Evolutionary conservation across 768 basidiomycete genomes (phyloP).

Genomic region (Fomitopsis serialis): DNA sequence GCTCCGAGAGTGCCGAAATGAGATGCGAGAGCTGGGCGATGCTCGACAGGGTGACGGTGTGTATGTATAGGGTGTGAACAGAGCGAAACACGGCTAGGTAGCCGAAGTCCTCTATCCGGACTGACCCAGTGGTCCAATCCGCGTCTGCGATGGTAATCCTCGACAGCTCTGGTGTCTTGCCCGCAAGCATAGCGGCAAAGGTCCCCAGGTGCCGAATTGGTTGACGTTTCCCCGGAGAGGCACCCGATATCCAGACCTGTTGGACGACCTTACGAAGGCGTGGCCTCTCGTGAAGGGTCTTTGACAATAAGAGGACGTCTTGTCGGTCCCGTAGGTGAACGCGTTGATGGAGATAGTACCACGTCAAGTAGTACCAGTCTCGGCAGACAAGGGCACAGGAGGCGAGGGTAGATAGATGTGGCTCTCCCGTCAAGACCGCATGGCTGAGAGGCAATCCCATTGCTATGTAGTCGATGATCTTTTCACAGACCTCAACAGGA

Average conservation of each 20-base stretch:
- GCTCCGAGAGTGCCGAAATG: background rate
- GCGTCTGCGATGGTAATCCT: background rate
- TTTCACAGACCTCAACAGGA: background rate
- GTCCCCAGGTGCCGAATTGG: background rate
- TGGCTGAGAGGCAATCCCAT: background rate
- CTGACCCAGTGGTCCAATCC: background rate
- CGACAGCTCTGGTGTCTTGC: background rate
- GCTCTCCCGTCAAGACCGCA: background rate
- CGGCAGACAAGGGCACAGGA: background rate
- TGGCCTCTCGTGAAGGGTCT: background rate
- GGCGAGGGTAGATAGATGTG: background rate
- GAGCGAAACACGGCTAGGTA: background rate
- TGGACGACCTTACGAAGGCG: background rate
- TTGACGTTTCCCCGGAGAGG: background rate
- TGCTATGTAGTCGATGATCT: background rate
- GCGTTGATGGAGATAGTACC: background rate
- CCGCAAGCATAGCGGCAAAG: background rate
- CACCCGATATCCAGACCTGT: background rate
- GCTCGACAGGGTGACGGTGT: background rate
- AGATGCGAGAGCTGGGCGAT: background rate
- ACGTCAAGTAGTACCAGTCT: background rate
- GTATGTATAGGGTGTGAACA: background rate
- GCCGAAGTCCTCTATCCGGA: background rate
- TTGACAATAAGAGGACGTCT: background rate
- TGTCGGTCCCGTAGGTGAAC: background rate